Base-by-base conservation (phyloP, 164 flowering plant species). In the Platanus orientalis region DNA sequence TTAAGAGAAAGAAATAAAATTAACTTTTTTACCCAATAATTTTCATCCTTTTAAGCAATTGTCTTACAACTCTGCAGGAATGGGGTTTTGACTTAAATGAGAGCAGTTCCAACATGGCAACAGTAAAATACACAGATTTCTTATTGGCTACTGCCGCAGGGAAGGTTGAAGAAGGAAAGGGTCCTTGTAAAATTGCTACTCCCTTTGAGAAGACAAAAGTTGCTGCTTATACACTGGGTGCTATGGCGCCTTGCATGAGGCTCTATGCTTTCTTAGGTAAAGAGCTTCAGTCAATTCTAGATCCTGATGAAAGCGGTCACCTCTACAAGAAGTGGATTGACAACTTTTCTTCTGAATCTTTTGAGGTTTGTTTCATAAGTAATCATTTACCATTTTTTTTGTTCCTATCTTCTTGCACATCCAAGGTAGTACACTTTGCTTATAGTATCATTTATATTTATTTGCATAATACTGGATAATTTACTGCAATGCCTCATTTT, bases 221-320 rank as follows among this genome's bases (percentile, higher is more conserved):
- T 66, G 92, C 92, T n/a, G 88, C 95, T 63, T 88, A 84, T 64
- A 83, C 88, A 39, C 68, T 88, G 32, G 85, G 89, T 69, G 91
- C 94, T 50, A 81, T 85, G 87, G 69, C 84, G n/a, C 94, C 90
- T 27, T 85, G 89, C 73, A 83, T 84, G 90, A 83, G 79, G 67
- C 75, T 88, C 6, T 85, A 88, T 76, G 84, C 87, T 44, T 82
- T 65, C 61, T 52, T 88, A 7, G 87, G 87, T 29, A 80, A 77
- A 70, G 85, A 84, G 71, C 65, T 84, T 29, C 60, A 62, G 73
- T 66, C 72, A 36, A 69, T 81, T 65, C 49, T 74, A 59, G 75
- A 75, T 69, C 36, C 78, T 16, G 53, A 58, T 65, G 77, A 69
- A 23, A 68, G 49, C 10, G 57, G 20, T 68, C 84, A 83, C 66